Percentiles rank a stretch among this genome's conserved stretches.
Conservation (phyloP, 2,329 filamentous ascomycete genomes). For the Phaeosphaeria sp. region DNA sequence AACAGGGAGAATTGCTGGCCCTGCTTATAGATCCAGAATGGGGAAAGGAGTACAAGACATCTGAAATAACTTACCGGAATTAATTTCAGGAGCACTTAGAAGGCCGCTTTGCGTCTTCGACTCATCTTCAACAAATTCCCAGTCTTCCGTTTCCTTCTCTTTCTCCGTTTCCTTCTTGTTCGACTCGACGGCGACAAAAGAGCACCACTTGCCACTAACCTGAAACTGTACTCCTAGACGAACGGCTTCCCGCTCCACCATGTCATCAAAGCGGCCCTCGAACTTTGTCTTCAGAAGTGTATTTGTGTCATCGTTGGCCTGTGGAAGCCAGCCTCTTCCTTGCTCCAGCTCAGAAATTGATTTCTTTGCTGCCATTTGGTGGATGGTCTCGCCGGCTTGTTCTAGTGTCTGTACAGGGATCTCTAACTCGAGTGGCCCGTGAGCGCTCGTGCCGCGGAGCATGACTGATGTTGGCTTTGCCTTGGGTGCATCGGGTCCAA, state of each 20-base stretch:
- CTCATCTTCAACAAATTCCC: constrained; percentile 37
- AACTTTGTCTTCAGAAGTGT: constrained; percentile 49
- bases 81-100: background rate
- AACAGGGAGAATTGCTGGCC: background rate
- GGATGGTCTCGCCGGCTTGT: constrained; percentile 63
- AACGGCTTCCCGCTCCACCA: constrained; percentile 72
- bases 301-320: constrained; percentile 48
- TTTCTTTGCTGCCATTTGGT: constrained; percentile 74
- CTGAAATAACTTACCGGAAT: background rate
- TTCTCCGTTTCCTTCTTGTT: constrained; percentile 6
- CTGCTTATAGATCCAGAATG: background rate
- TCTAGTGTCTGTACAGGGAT: constrained; percentile 66
- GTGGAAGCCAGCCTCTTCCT: constrained; percentile 67
- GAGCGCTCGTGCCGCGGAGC: constrained; percentile 63
- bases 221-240: constrained; percentile 70
- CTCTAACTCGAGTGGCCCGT: constrained; percentile 67
- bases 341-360: constrained; percentile 74
- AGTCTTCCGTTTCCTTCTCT: constrained; percentile 17
- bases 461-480: constrained; percentile 62
- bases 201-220: constrained; percentile 73
- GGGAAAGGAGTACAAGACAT: background rate
- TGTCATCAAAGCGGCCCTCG: constrained; percentile 61
- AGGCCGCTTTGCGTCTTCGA: background rate
- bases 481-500: constrained; percentile 60
- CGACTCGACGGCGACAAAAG: constrained; percentile 72